Conservation (phyloP, 1,284 basidiomycete species). For the Rhodotorula sp. region DNA sequence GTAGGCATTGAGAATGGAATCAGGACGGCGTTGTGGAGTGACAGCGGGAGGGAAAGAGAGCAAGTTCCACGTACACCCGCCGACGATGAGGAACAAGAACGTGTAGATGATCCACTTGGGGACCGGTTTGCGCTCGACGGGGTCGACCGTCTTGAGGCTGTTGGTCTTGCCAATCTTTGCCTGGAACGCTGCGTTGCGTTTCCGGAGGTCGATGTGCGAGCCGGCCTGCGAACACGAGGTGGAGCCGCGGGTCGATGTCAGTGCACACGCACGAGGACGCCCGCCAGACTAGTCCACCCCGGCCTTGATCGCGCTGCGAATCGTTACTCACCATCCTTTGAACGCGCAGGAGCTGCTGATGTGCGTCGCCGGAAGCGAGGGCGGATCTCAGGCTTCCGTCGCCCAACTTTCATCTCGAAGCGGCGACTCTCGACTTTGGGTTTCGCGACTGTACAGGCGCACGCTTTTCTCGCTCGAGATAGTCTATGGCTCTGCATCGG, state of each 20-base stretch:
- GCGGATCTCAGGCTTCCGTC: too few species aligned
- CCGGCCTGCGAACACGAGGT: constrained; percentile 16
- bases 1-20: background rate
- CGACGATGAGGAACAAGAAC: constrained; percentile 6
- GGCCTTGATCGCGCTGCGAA: background rate
- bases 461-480: too few species aligned
- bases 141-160: constrained; percentile 14
- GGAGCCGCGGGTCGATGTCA: background rate
- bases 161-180: constrained; percentile 24
- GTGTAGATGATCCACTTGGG: constrained; percentile 11
- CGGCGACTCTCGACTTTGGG: too few species aligned
- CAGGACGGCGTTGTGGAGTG: background rate
- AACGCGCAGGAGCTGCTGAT: too few species aligned
- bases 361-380: too few species aligned
- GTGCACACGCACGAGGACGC: too few species aligned
- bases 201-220: constrained; percentile 29
- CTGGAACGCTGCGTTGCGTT: constrained; percentile 30
- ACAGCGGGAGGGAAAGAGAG: background rate
- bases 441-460: too few species aligned
- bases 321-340: too few species aligned
- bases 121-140: constrained; percentile 9
- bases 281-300: background rate
- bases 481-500: too few species aligned
- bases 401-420: too few species aligned
- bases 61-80: constrained; percentile 16